These are phyloP conservation scores for Phytophthora fragariaefolia DNA, from an alignment of 352 stramenopile species.

Conservation along the genomic window DNA sequence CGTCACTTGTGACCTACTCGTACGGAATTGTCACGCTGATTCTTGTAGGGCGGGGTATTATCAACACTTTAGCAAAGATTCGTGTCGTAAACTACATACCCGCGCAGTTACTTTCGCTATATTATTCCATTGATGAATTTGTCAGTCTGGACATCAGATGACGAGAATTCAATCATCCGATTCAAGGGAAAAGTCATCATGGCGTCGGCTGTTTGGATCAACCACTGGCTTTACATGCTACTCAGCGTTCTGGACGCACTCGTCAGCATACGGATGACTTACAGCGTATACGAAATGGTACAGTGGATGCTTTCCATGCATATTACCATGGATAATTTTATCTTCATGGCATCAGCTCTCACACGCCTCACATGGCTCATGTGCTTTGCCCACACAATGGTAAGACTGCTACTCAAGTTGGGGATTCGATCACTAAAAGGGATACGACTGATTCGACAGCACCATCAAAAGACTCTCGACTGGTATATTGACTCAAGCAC, in stretches of 20 bases:
- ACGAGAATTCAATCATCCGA: slow-evolving; percentile 47
- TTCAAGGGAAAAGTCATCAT: slow-evolving; percentile 64
- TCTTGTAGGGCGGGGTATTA: slow-evolving; percentile 57
- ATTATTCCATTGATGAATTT: slow-evolving; percentile 57
- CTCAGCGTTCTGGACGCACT: slow-evolving; percentile 63
- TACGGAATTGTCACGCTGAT: slow-evolving; percentile 62
- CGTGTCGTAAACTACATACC: slow-evolving; percentile 54
- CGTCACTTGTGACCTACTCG: slow-evolving; percentile 37
- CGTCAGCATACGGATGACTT: slow-evolving; percentile 51
- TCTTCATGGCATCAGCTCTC: slow-evolving; percentile 59
- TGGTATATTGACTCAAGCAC: slow-evolving; percentile 58
- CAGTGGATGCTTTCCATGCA: slow-evolving; percentile 66
- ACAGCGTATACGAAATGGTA: slow-evolving; percentile 52
- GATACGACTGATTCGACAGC: slow-evolving; percentile 39
- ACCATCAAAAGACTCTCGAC: slow-evolving; percentile 42
- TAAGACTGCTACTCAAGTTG: slow-evolving; percentile 43
- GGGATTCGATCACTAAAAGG: slow-evolving; percentile 34
- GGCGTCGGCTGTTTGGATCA: slow-evolving; percentile 71
- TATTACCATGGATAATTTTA: slow-evolving; percentile 57
- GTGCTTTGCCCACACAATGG: slow-evolving; percentile 51
- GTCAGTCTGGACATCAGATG: slow-evolving; percentile 40
- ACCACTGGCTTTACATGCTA: slow-evolving; percentile 73
- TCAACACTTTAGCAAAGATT: slow-evolving; percentile 50
- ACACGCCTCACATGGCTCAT: slow-evolving; percentile 69
- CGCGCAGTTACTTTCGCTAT: slow-evolving; percentile 43